Base-by-base conservation (phyloP, 768 basidiomycete genomes). In the Austroboletus festivus region DNA sequence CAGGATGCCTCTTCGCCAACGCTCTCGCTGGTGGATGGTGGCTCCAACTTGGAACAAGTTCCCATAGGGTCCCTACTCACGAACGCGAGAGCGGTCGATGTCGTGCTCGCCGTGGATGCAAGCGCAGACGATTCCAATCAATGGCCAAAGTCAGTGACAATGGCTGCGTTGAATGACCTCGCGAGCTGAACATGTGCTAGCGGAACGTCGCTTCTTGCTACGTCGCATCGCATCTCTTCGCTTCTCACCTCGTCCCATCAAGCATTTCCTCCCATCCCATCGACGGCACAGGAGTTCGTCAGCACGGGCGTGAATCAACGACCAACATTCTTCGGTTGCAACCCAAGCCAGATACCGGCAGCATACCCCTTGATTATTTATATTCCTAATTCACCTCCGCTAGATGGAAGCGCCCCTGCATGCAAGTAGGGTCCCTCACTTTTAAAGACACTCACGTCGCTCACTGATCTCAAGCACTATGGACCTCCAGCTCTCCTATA, bases 281-380 rank as follows among this genome's bases (percentile, higher is more conserved):
- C 68, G 6, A 73, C 71, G 9, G 56, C 71, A 0, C 72, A 72
- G 3, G 73, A 73, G 12, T 89, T 86, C 63, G 59, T 84, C 30
- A 62, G 68, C 2, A 76, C 76, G 5, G 85, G 86, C 30, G 74
- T 88, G 1, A 87, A 83, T 58, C 69, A 68, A 38, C 78, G 83
- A 22, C 80, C 87, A 3, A 86, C 85, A 0, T 89, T 92, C 70
- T 91, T 89, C 68, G 90, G 89, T 3, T 91, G 89, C 60, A 68
- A 85, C 57, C 77, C 82, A 15, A 60, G 46, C 3, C 61, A 74
- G 39, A 63, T 22, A 4, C 75, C 82, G 13, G 67, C 79, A 2
- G 77, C 79, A 48, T 85, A 75, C 52, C 88, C 88, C 0, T 54
- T 91, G 18, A 66, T 91, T 34, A 76, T 91, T 37, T 89, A 86